Conservation (phyloP, 1,139 yeast species). For the Wickerhamomyces sp. region DNA sequence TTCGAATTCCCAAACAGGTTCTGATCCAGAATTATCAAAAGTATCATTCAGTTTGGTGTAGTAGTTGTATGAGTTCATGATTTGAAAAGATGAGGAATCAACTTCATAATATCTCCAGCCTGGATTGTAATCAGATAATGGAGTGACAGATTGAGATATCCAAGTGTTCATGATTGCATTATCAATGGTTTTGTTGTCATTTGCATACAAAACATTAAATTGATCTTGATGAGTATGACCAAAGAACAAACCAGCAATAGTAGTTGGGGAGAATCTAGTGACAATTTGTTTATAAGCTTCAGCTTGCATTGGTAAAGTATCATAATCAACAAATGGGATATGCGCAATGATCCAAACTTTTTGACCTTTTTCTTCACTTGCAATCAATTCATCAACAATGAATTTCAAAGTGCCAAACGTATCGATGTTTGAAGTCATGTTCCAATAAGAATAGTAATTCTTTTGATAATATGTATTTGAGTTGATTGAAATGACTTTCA, state of each 20-base stretch:
- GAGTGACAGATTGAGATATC: slow-evolving; percentile 65
- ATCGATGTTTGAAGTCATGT: slow-evolving; percentile 47
- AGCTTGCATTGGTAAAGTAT: slow-evolving; percentile 60
- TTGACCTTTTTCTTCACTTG: slow-evolving; percentile 50
- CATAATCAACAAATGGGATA: slow-evolving; percentile 52
- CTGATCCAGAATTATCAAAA: slow-evolving; percentile 41
- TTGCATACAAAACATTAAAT: slow-evolving; percentile 51
- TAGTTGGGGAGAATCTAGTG: slow-evolving; percentile 62
- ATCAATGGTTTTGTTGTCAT: slow-evolving; percentile 35
- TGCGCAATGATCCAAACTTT: slow-evolving; percentile 72
- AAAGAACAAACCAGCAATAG: slow-evolving; percentile 63
- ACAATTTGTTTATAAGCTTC: slow-evolving; percentile 52
- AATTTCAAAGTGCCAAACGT: slow-evolving; percentile 61
- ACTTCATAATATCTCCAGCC: slow-evolving; percentile 71
- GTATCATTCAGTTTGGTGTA: slow-evolving; percentile 51
- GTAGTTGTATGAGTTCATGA: slow-evolving; percentile 56
- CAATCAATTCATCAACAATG: slow-evolving; percentile 54
- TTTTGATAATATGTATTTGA: slow-evolving; percentile 63
- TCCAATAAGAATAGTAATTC: slow-evolving; percentile 60
- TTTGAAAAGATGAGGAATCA: slow-evolving; percentile 55
- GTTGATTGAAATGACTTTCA: slow-evolving; percentile 60
- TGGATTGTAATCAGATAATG: slow-evolving; percentile 54
- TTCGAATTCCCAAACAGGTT: slow-evolving; percentile 51
- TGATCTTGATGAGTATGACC: slow-evolving; percentile 75
- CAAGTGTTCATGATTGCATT: slow-evolving; percentile 54